Evolutionary conservation across 73 alveolate genomes (phyloP), one percentile per base, ranked within the genome.

Genomic region (Symbiodinium pilosum): DNA sequence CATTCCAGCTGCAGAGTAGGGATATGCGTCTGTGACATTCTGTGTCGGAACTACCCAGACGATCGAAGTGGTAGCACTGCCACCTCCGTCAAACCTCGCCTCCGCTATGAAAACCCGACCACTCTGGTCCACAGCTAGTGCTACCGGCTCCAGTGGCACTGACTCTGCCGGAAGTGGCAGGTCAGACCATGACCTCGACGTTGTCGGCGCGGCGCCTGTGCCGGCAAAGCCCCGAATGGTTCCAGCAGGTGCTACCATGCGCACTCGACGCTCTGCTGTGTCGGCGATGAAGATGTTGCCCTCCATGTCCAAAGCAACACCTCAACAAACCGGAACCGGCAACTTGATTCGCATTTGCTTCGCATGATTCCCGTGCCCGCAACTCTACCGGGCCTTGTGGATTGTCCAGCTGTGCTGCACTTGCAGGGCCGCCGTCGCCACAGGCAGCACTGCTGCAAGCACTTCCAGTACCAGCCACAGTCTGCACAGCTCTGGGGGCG

Each of bases 221-320:
- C 81, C 81, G 30, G 81, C 81, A 38, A 64, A 64, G 81, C 38
- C 81, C 12, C 81, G 24, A 38, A 64, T 9, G 5, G 81, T 64
- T 32, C 81, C 81, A 34, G 81, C 3, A 4, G 81, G 32, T 20
- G 81, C 34, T 8, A 64, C 81, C 24, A 64, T 14, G 38, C 81
- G 81, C 32, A 64, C 81, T 28, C 81, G 30, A 26, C 81, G 81
- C 81, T 64, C 81, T 14, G 39, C 81, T 14, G 81, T 64, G 81
- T 64, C 81, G 30, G 81, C 81, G 30, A 64, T 64, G 81, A 64
- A 64, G 34, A 64, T 38, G 18, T 64, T 64, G 81, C 81, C 81
- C 81, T 64, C 81, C 81, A 20, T 64, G 81, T 64, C 81, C 81
- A 64, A 34, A 14, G 81, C 81, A 12, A 64, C 81, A 64, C 81